These are phyloP conservation scores for Saccharomycopsis fibuligera DNA, from an alignment of 805 yeast species.

Conservation along the genomic window DNA sequence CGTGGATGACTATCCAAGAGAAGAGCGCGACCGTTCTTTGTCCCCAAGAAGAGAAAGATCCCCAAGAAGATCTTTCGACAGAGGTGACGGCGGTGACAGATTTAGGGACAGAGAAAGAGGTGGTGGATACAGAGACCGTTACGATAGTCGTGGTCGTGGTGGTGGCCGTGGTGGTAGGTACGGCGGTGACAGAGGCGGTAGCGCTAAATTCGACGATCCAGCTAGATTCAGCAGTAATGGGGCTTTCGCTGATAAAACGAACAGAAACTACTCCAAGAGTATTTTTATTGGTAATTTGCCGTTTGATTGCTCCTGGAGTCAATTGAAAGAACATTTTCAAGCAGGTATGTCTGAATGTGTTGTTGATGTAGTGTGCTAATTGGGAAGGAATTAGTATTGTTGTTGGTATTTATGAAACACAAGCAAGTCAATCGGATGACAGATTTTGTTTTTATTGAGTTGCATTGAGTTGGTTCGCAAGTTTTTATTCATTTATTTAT, in stretches of 20 bases:
- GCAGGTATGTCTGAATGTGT: slow-evolving; percentile 19
- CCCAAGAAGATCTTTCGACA: slow-evolving; percentile 30
- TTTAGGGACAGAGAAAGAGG: slow-evolving; percentile 27
- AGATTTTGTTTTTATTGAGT: no score
- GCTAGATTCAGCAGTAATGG: slow-evolving; percentile 22
- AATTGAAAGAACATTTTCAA: slow-evolving; percentile 54
- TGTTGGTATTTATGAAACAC: no score
- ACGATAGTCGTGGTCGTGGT: slow-evolving; percentile 25
- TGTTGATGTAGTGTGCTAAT: slow-evolving; percentile 30
- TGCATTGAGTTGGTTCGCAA: no score
- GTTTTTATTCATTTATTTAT: no score
- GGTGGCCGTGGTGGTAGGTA: slow-evolving; percentile 25
- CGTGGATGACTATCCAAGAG: slow-evolving; percentile 50
- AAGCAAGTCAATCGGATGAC: no score
- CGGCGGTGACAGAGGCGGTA: slow-evolving; percentile 24
- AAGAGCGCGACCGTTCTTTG: slow-evolving; percentile 22
- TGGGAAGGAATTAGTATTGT: no score
- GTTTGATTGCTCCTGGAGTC: slow-evolving; percentile 52
- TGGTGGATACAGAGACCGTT: slow-evolving; percentile 27
- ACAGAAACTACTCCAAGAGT: slow-evolving; percentile 61
- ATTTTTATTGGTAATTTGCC: slow-evolving; percentile 72
- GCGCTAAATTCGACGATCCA: slow-evolving; percentile 20
- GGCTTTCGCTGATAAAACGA: slow-evolving; percentile 33
- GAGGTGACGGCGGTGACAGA: slow-evolving; percentile 28
- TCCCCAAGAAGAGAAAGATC: slow-evolving; percentile 21